Evolutionary conservation across 306 rosid genomes (phyloP).

Genomic region (Dryas drummondii): DNA sequence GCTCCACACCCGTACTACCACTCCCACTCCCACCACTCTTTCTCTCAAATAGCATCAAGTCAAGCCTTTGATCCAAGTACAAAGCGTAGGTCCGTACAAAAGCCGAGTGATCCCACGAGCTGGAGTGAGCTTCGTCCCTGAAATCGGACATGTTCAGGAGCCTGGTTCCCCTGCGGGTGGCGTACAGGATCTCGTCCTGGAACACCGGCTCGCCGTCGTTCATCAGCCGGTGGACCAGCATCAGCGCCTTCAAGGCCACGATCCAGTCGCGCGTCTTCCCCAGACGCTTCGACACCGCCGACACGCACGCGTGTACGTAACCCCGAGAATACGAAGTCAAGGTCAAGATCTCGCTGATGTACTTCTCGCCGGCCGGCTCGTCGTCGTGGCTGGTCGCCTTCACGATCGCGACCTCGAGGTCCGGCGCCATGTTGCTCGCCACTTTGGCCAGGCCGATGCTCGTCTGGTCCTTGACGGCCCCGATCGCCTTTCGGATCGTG

Average conservation of each 20-base stretch:
- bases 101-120: conserved; percentile 96
- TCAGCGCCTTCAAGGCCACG: conserved; percentile 79
- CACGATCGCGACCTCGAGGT: conserved; percentile 89
- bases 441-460: conserved; percentile 97
- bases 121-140: conserved; percentile 94
- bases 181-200: conserved; percentile 85
- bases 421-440: conserved; percentile 93
- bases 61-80: conserved; percentile 89
- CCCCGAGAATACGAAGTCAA: conserved; percentile 78
- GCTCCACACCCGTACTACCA: conserved; percentile 14
- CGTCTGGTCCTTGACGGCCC: conserved; percentile 97
- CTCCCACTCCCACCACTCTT: conserved; percentile 31
- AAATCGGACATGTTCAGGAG: conserved; percentile 85
- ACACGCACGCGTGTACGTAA: conserved; percentile 68
- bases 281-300: conserved; percentile 77
- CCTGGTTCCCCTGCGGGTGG: conserved; percentile 86
- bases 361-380: conserved; percentile 89
- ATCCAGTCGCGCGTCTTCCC: conserved; percentile 98
- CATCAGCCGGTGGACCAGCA: conserved; percentile 73
- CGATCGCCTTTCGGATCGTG: conserved; percentile 96
- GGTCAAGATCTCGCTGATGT: conserved; percentile 68
- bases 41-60: conserved; percentile 62
- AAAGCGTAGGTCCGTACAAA: conserved; percentile 83
- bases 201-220: conserved; percentile 76
- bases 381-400: conserved; percentile 95